Evolutionary conservation across 306 rosid species (phyloP), one percentile per base, ranked within the genome.

Genomic region (Crataegus laevigata): DNA sequence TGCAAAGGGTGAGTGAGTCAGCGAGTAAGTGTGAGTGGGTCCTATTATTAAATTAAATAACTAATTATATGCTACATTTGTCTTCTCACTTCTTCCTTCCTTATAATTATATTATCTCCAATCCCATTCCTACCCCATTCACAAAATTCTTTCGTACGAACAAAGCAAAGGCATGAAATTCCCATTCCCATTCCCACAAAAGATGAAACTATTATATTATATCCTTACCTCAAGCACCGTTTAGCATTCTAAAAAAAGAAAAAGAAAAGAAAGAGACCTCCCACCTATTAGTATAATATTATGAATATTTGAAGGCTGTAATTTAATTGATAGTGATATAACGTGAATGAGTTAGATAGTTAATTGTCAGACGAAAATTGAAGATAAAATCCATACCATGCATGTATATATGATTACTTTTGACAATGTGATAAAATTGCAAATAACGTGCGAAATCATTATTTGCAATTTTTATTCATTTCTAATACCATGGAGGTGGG

Each of bases 141-240:
- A 54, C 51, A 60, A 83, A 66, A 82, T 81, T 81, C 85, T 89
- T 68, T 76, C 88, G 82, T 92, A 72, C 59, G 15, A 81, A 73
- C 82, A 82, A 90, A 90, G 94, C 87, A 87, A 91, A 87, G 89
- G 60, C 73, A 54, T 66, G 36, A 66, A 57, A 55, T 63, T 73
- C 59, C 52, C 73, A 69, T 61, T 13, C 32, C 68, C 43, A 66
- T 64, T 71, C 54, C 47, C 77, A 70, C 73, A 61, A 75, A 83
- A 54, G 58, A 29, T 28, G 25, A 80, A 70, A 15, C 14, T 54
- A 50, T 65, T 45, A 58, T 61, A 75, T 70, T 79, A 73, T 75
- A 28, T 76, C 36, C n/a, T 69, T 50, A 62, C 81, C 75, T 64
- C 87, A 83, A 42, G 60, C 72, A 51, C 54, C 70, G 52, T 21